Evolutionary conservation across 1,284 basidiomycete genomes (phyloP).

Genomic region (Ceratobasidium sp.): DNA sequence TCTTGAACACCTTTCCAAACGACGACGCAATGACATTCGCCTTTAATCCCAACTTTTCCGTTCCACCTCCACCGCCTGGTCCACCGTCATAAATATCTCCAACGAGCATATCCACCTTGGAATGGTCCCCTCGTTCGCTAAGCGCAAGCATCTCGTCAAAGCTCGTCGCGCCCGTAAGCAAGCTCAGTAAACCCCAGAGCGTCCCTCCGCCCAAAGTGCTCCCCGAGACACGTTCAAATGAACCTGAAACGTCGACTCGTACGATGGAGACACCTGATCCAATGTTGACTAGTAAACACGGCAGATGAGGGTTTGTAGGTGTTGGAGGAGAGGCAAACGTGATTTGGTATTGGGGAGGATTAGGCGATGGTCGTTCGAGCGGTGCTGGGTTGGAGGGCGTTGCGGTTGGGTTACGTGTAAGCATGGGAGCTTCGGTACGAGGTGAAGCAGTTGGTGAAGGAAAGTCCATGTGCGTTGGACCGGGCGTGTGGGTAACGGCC

Average conservation of each 20-base stretch:
- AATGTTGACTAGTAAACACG: constrained; percentile 97
- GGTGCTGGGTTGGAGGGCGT: constrained; percentile 23
- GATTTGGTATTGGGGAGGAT: constrained; percentile 91
- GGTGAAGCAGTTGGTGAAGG: constrained; percentile 46
- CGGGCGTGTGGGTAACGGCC: constrained; percentile 77
- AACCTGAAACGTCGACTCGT: constrained; percentile 95
- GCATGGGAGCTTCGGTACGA: constrained; percentile 7
- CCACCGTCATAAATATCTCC: constrained; percentile 87
- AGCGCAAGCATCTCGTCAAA: constrained; percentile 99
- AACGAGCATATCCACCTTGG: constrained; percentile 97
- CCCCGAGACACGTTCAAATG: constrained; percentile 95
- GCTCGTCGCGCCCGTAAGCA: constrained; percentile 93
- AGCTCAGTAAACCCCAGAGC: constrained; percentile 95
- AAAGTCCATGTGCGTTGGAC: constrained; percentile 25
- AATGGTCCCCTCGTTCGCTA: constrained; percentile 94
- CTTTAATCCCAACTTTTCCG: constrained; percentile 93
- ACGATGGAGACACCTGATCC: constrained; percentile 98
- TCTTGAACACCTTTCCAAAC: constrained; percentile 98
- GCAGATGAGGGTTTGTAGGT: constrained; percentile 81
- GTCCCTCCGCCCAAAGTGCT: constrained; percentile 99
- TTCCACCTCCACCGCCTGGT: constrained; percentile 76
- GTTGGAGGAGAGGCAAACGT: constrained; percentile 80
- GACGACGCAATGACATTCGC: constrained; percentile 97
- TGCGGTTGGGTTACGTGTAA: constrained; percentile 30
- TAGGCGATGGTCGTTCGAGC: constrained; percentile 89